Percentiles rank a stretch among this genome's conserved stretches.
Evolutionary conservation across 441 rosid genomes (phyloP).

Genomic region (Viola pubescens): DNA sequence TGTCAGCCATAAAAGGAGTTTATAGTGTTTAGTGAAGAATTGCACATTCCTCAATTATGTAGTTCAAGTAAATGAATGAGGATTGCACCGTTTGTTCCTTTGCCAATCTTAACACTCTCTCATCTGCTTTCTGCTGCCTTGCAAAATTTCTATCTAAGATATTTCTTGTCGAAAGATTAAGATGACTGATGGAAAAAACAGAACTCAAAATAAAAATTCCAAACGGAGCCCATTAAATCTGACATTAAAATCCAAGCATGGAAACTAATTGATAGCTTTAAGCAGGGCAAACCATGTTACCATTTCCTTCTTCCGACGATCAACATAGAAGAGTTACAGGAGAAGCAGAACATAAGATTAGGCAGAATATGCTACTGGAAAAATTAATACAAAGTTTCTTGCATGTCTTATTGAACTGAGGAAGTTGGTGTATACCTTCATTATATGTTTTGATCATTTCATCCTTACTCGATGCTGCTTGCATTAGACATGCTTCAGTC

Average conservation of each 20-base stretch:
- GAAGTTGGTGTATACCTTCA: slow-evolving; percentile 31
- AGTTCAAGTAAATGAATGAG: slow-evolving; percentile 1
- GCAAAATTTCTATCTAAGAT: neutral
- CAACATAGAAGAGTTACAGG: slow-evolving; percentile 9
- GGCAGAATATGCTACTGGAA: neutral
- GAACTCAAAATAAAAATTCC: neutral
- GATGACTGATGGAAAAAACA: neutral
- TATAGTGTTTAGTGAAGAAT: neutral
- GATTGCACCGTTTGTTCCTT: slow-evolving; percentile 47
- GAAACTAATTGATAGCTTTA: slow-evolving; percentile 7
- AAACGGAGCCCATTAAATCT: neutral
- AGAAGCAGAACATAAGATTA: neutral
- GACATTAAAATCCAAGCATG: neutral
- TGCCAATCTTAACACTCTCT: slow-evolving; percentile 40
- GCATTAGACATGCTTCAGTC: slow-evolving; percentile 22
- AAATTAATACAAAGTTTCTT: neutral
- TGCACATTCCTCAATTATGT: neutral
- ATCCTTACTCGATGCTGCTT: slow-evolving; percentile 33
- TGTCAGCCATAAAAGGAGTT: slow-evolving; percentile 6
- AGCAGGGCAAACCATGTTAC: slow-evolving; percentile 26
- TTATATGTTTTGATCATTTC: slow-evolving; percentile 38
- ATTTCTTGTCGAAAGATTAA: neutral
- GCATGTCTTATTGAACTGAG: neutral
- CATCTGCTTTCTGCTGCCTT: slow-evolving; percentile 48
- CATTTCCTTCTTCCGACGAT: slow-evolving; percentile 37